These are phyloP conservation scores for Pneumocystis canis DNA, from an alignment of 1,139 yeast species.

Conservation along the genomic window DNA sequence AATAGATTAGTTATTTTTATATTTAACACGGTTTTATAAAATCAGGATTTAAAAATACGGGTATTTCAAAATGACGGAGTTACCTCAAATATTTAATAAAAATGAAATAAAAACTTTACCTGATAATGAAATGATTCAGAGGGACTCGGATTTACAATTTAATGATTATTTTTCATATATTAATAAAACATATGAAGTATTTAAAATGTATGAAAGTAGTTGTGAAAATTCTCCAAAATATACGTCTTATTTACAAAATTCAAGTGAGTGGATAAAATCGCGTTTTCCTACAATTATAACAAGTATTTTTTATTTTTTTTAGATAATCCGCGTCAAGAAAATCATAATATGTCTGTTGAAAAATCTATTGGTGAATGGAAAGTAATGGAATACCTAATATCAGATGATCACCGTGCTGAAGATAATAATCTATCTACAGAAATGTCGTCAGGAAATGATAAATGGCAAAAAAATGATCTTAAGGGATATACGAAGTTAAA, in stretches of 20 bases:
- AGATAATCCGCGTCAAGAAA: background rate
- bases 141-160: too few species aligned
- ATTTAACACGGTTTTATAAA: too few species aligned
- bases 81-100: too few species aligned
- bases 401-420: background rate
- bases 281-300: background rate
- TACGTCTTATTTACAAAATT: background rate
- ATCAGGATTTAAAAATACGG: too few species aligned
- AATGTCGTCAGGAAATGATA: slow-evolving; percentile 19
- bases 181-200: too few species aligned
- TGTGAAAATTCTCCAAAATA: background rate
- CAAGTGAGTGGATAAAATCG: background rate
- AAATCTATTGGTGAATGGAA: slow-evolving; percentile 14
- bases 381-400: background rate
- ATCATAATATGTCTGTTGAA: slow-evolving; percentile 15
- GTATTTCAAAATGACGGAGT: too few species aligned
- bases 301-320: background rate
- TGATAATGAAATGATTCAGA: too few species aligned
- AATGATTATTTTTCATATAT: too few species aligned
- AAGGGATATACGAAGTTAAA: slow-evolving; percentile 81
- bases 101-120: too few species aligned
- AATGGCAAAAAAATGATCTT: slow-evolving; percentile 22
- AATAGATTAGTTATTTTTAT: too few species aligned
- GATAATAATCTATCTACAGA: background rate
- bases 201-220: too few species aligned